Base-by-base conservation (phyloP, 192 early-diverging fungal genomes). In the Backusella macrospora region DNA sequence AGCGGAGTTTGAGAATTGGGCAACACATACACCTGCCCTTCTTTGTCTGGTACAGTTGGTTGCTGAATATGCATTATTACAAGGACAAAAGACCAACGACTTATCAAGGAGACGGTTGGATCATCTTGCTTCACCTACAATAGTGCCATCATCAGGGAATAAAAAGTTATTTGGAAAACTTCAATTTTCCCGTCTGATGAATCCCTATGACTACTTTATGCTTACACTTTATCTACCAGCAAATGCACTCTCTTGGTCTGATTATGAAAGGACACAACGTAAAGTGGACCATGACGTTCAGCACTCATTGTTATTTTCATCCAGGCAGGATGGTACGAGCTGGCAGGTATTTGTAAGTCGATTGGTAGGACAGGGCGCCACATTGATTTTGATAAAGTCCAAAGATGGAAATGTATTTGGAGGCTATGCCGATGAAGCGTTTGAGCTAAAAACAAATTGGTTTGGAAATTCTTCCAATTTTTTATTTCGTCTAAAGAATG, bases 371-470 rank as follows among this genome's bases (percentile, higher is more conserved):
- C 79, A 82, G 42, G 89, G 89, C 5, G 80, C 86, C 6, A 87
- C 87, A 0, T 38, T 85, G 16, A 48, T 87, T 1, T 65, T 88
- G 4, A 77, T 90, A 48, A 84, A 83, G 44, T 79, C 85, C 16
- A 83, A 86, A 40, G 81, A 87, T 67, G 87, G 84, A 5, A 73
- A 82, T 45, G 75, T 92, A n/a, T 89, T 94, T 82, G 92, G 91
- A 12, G 88, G 85, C 6, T 94, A 90, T 75, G 79, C 88, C 8
- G 88, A 92, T 48, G 72, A 76, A 40, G 88, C 89, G 23, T 84
- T 87, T 70, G 78, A 86, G 16, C 80, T 77, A n/a, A 45, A 66
- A 7, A 89, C 92, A 4, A 80, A 87, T 16, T 94, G 89, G 81
- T 88, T 85, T 40, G 92, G 92, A 5, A 78, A 76, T 1, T 80